phyloP scores from a whole-genome alignment of 257 asterid species.

The Gentiana macrophylla region DNA sequence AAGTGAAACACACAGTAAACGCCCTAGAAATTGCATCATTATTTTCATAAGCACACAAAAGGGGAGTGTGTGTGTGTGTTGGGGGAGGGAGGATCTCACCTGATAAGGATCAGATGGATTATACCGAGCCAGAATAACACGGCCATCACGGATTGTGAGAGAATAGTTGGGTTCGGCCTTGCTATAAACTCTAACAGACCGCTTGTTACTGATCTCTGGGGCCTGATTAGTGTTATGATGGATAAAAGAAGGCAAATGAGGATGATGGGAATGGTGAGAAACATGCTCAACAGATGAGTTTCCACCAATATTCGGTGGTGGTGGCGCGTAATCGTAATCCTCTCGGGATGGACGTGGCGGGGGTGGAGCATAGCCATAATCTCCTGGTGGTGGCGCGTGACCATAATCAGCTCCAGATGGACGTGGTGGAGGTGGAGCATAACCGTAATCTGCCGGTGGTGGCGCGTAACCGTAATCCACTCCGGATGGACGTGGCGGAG shows the following conservation, averaged over 20 bases:
- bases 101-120: constrained; percentile 62
- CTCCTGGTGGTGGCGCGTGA: background rate
- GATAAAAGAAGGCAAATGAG: constrained; percentile 18
- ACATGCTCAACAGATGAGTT: constrained; percentile 12
- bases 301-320: constrained; percentile 14
- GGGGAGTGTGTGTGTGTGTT: too few relatives aligned
- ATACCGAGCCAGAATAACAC: constrained; percentile 52
- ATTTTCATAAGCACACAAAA: too few relatives aligned
- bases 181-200: constrained; percentile 53
- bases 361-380: constrained; percentile 12
- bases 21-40: too few relatives aligned
- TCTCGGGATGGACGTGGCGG: constrained; percentile 8
- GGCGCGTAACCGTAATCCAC: background rate
- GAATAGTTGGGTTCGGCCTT: constrained; percentile 63
- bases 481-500: constrained; percentile 3
- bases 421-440: constrained; percentile 7
- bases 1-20: too few relatives aligned
- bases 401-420: background rate
- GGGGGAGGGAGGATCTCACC: constrained; percentile 15
- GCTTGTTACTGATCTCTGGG: constrained; percentile 23
- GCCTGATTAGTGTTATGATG: constrained; percentile 25
- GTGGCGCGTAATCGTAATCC: constrained; percentile 7
- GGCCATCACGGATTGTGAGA: constrained; percentile 61
- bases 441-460: constrained; percentile 7
- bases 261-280: constrained; percentile 17